Evolutionary conservation across 208 protist species (phyloP), one percentile per base, ranked within the genome.

Genomic region (Trypanosomatidae sp.): DNA sequence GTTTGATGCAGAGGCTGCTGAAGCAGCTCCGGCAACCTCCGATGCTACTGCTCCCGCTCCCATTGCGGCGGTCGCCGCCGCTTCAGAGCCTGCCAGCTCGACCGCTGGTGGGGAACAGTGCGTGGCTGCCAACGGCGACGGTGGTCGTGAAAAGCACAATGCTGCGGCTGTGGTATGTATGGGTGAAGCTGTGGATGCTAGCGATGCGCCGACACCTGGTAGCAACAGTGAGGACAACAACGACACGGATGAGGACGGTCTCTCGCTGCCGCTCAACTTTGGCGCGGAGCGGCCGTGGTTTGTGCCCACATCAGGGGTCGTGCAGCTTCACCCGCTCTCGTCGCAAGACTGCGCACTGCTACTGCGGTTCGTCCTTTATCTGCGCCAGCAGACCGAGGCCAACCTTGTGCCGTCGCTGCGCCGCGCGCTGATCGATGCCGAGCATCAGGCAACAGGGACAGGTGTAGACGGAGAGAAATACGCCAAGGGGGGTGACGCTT

Each of bases 321-420:
- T 95, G 19, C 83, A 78, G 19, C 79, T 89, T 22, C 68, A 82
- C 28, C 76, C 88, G 47, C 64, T 92, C 1, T 39, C 85, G 13
- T 79, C 81, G n/a, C 44, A 64, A 0, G 89, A 95, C 67, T 80
- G 68, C 22, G 67, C 85, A 13, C 72, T 75, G 56, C 81, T 92
- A 55, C 69, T 95, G 66, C 69, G 71, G 36, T 90, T 92, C 67
- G 53, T 94, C 10, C 58, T 95, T 53, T 71, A 83, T 56, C 85
- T 95, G 46, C 88, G 91, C 1, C 70, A 80, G 49, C 87, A 94
- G 58, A 82, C 70, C 0, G 71, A 71, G n/a, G 62, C 69, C 6
- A 71, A 88, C 15, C 70, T 93, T 15, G 77, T 85, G 17, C 74
- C 73, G 12, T 56, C 76, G 43, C 60, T 88, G 39, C 80, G 74